A percentile compares a stretch with the other conserved stretches of the same genome.
Evolutionary conservation across 176 grass and related monocot species (phyloP).

Genomic region (Alopecurus myosuroides): DNA sequence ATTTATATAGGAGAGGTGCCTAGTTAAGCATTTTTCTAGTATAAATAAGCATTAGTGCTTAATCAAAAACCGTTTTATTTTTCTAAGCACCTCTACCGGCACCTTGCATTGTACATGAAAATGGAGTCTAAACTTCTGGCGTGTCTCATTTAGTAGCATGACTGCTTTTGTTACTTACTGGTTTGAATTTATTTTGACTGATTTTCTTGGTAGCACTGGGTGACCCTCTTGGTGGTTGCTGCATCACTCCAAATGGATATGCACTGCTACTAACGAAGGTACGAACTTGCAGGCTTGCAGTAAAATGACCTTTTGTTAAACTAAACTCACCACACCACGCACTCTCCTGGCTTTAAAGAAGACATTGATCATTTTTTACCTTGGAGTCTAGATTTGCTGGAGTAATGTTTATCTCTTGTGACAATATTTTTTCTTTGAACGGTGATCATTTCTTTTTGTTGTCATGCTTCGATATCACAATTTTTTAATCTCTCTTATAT

Average conservation of each 20-base stretch:
- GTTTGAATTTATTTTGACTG: conserved; percentile 9
- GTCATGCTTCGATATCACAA: conserved; percentile 14
- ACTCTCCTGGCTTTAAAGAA: conserved; percentile 2
- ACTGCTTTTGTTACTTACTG: neutral
- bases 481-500: conserved; percentile 10
- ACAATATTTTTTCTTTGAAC: neutral
- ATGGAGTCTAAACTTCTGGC: conserved; percentile 7
- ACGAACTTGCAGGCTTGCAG: conserved; percentile 7
- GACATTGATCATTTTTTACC: neutral
- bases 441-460: neutral
- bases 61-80: too few relatives aligned
- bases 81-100: too few relatives aligned
- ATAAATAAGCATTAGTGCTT: too few relatives aligned
- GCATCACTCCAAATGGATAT: conserved; percentile 92
- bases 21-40: too few relatives aligned
- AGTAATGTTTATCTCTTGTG: neutral
- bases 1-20: too few relatives aligned
- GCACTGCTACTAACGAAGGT: conserved; percentile 82
- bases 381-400: conserved; percentile 7
- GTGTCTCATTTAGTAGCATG: neutral
- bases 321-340: neutral
- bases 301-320: neutral
- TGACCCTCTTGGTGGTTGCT: conserved; percentile 95
- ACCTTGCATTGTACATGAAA: too few relatives aligned
- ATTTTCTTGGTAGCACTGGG: conserved; percentile 51